These are phyloP conservation scores for Mychonastes homosphaera DNA, from an alignment of 139 green algal genomes.

Conservation along the genomic window DNA sequence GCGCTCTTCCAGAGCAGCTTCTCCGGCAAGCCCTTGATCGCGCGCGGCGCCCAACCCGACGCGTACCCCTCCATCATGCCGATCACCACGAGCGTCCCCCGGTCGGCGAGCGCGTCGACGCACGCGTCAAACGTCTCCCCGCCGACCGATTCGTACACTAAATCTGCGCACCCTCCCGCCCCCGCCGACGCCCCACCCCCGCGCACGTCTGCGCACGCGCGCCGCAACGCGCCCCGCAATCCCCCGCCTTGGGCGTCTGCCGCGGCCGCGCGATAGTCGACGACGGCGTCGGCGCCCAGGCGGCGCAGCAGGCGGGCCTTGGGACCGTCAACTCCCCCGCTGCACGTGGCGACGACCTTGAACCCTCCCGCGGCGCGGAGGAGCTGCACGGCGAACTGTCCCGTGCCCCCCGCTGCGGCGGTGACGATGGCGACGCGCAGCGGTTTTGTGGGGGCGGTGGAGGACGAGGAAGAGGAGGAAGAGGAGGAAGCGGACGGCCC, in stretches of 20 bases:
- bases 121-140: constrained; percentile 60
- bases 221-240: too few species aligned
- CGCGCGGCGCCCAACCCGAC: constrained; percentile 32
- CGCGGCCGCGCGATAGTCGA: too few species aligned
- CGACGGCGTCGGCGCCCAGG: constrained; percentile 70
- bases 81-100: constrained; percentile 63
- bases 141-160: constrained; percentile 63
- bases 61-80: constrained; percentile 56
- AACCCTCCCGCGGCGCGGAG: constrained; percentile 70
- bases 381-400: constrained; percentile 92
- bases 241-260: too few species aligned
- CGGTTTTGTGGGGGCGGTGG: neutral
- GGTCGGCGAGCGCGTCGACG: constrained; percentile 44
- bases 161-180: constrained; percentile 32
- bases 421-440: too few species aligned
- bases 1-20: constrained; percentile 69
- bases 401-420: constrained; percentile 81
- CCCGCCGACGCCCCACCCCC: neutral
- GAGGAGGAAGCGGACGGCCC: neutral
- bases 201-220: neutral
- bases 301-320: constrained; percentile 66
- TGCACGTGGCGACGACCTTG: constrained; percentile 80
- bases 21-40: constrained; percentile 40
- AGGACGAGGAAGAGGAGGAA: neutral
- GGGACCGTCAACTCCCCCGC: constrained; percentile 37